Evolutionary conservation across 1,284 basidiomycete genomes (phyloP).

Genomic region (Heliocybe sulcata): DNA sequence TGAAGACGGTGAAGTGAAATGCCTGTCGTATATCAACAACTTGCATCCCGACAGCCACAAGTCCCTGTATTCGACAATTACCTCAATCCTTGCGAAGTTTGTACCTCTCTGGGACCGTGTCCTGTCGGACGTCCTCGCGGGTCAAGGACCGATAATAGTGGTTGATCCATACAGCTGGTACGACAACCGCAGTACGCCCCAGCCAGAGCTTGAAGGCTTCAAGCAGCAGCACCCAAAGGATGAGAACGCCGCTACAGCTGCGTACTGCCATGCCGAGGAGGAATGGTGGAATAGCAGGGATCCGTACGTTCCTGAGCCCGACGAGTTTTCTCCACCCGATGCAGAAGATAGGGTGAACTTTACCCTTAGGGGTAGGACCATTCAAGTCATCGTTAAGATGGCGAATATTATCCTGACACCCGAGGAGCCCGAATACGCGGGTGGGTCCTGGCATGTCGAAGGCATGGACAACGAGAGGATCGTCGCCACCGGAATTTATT

Average conservation of each 20-base stretch:
- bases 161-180: not conserved
- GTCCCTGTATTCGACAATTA: constrained; percentile 2
- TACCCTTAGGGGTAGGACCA: constrained; percentile 6
- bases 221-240: not conserved
- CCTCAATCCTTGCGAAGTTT: constrained; percentile 6
- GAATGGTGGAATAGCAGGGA: not conserved
- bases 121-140: constrained; percentile 3
- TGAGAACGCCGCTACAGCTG: not conserved
- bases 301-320: not conserved
- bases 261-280: not conserved
- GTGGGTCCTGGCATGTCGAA: constrained; percentile 25
- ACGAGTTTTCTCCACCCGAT: not conserved
- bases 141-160: not conserved
- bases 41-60: constrained; percentile 4
- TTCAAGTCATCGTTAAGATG: constrained; percentile 25
- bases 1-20: not conserved
- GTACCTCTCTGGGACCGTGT: constrained; percentile 10
- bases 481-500: constrained; percentile 34
- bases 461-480: constrained; percentile 38
- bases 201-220: not conserved
- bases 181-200: not conserved
- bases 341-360: not conserved
- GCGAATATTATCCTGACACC: constrained; percentile 22
- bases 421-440: constrained; percentile 17
- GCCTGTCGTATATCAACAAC: constrained; percentile 9